These are phyloP conservation scores for Fraxinus baroniana DNA, from an alignment of 305 asterid species.

Conservation along the genomic window DNA sequence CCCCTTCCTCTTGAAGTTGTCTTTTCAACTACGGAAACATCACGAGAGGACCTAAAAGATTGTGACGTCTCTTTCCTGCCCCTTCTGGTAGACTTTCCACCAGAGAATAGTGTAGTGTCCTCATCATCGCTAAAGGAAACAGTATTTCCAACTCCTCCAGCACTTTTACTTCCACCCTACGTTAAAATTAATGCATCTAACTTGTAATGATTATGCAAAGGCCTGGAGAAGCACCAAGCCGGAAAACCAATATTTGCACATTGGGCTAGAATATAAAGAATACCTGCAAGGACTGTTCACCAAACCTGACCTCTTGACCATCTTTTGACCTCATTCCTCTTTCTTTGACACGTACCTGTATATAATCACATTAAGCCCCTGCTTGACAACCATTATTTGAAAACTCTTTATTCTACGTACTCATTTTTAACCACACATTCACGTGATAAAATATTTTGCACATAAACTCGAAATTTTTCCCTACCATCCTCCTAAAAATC, in stretches of 20 bases:
- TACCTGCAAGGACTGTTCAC: conserved; percentile 68
- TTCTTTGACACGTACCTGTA: conserved; percentile 85
- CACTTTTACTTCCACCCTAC: conserved; percentile 45
- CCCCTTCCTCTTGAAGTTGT: conserved; percentile 86
- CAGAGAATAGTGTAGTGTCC: conserved; percentile 48
- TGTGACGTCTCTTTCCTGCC: conserved; percentile 62
- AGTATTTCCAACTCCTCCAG: conserved; percentile 52
- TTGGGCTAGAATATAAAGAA: conserved; percentile 19
- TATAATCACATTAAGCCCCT: conserved; percentile 4
- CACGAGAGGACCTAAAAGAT: conserved; percentile 57
- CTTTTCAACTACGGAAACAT: conserved; percentile 56
- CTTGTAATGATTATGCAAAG: not conserved
- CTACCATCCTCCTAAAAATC: no score
- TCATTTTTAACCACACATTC: not conserved
- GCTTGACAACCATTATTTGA: no score
- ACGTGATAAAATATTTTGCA: not conserved
- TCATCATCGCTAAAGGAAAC: conserved; percentile 92
- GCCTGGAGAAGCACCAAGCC: conserved; percentile 10
- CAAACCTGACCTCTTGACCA: conserved; percentile 48
- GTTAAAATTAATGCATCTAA: not conserved
- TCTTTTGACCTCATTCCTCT: conserved; percentile 60
- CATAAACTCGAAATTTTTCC: not conserved
- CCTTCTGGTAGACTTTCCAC: conserved; percentile 54
- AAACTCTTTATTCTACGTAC: not conserved
- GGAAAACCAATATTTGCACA: conserved; percentile 10